A percentile compares a stretch with the other conserved stretches of the same genome.
Evolutionary conservation across 2,329 filamentous ascomycete genomes (phyloP).

Genomic region (Pseudogymnoascus sp.): DNA sequence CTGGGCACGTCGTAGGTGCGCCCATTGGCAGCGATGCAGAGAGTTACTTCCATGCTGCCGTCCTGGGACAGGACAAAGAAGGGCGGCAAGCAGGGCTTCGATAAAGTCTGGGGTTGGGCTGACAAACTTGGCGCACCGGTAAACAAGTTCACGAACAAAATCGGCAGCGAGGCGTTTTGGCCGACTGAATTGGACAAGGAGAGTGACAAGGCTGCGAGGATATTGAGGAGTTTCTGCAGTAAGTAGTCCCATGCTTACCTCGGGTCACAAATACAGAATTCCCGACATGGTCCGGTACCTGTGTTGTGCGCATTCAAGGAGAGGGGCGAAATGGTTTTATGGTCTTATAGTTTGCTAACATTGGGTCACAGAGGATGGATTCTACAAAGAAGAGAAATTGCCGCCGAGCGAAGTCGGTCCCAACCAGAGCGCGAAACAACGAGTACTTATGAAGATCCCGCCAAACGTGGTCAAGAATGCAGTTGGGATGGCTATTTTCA

Average conservation of each 20-base stretch:
- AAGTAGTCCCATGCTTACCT: constrained; percentile 32
- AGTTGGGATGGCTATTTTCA: constrained; percentile 87
- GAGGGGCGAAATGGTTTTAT: not conserved
- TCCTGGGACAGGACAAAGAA: constrained; percentile 51
- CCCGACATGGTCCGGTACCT: not conserved
- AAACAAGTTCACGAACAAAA: constrained; percentile 73
- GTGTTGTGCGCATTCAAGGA: not conserved
- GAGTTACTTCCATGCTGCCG: constrained; percentile 28
- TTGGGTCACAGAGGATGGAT: constrained; percentile 51
- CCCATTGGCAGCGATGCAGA: constrained; percentile 23
- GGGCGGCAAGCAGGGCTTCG: constrained; percentile 59
- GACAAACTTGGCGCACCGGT: constrained; percentile 67
- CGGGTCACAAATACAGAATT: constrained; percentile 27
- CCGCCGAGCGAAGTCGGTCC: constrained; percentile 27
- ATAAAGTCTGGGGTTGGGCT: constrained; percentile 62
- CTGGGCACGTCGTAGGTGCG: not conserved
- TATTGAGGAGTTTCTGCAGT: constrained; percentile 87
- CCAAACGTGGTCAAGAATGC: constrained; percentile 79
- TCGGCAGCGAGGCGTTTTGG: constrained; percentile 79
- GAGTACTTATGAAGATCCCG: constrained; percentile 69
- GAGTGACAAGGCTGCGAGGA: constrained; percentile 84
- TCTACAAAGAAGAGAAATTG: constrained; percentile 51
- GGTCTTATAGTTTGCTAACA: not conserved
- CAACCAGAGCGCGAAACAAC: constrained; percentile 46
- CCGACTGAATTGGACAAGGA: constrained; percentile 80